Base-by-base conservation (phyloP, 2,329 filamentous ascomycete species). In the Ceratocystiopsis sp. region DNA sequence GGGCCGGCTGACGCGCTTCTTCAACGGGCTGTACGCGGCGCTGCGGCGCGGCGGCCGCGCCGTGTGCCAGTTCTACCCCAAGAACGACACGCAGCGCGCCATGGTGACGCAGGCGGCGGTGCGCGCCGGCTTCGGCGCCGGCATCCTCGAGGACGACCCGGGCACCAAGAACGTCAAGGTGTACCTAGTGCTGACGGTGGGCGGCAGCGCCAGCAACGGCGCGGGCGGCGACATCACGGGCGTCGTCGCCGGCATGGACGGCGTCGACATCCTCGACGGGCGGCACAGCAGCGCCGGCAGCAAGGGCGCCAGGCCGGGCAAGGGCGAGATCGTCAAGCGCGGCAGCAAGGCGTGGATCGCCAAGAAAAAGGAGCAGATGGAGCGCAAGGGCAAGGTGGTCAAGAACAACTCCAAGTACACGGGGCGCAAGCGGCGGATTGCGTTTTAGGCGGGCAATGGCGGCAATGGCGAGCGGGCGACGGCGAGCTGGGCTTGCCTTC, bases 41-140 rank as follows among this genome's bases (percentile, higher is more conserved):
- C 63, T 98, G 49, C 76, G 78, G 49, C 69, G 91, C 17, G 91
- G 91, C 7, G 91, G 85, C 1, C 73, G 85, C 35, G 91, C 91
- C 0, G 89, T 96, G 14, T 94, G 87, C 58, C 91, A 98, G 56
- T 98, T 98, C 61, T 98, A 98, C 59, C 91, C 91, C 3, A 94
- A 94, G 64, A 96, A 98, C 59, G 82, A 93, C 52, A 69, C 75
- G 49, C 91, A 98, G 64, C 75, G 87, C 55, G 77, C 73, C 55
- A 94, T 98, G 87, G 93, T 98, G 52, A 84, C 80, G 42, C 72
- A 75, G 46, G 91, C 91, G 0, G 91, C 91, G 0, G 81, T 96
- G 48, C 86, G 83, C 56, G 91, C 91, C 2, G 91, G 91, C 0
- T 98, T 98, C 55, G 89, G 91, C 40, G 91, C 91, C 0, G 91